These are phyloP conservation scores for Wallacemonas sp. DNA, from an alignment of 208 protist genomes.

Conservation along the genomic window DNA sequence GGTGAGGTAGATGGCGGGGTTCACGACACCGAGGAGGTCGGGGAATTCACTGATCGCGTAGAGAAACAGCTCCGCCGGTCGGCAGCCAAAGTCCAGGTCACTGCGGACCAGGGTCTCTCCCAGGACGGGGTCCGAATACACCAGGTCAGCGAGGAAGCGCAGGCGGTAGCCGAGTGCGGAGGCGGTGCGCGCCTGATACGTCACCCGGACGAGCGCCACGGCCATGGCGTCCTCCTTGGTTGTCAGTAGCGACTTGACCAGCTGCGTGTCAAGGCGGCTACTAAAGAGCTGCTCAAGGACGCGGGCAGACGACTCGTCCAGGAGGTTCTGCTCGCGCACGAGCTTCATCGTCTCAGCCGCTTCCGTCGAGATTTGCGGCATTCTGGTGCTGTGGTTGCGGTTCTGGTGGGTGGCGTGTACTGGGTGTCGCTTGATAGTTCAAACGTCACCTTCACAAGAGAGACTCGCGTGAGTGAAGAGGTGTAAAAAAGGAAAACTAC, in stretches of 20 bases:
- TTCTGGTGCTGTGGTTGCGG: constrained; percentile 24
- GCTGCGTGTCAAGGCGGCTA: constrained; percentile 52
- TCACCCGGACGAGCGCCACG: constrained; percentile 58
- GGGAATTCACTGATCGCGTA: constrained; percentile 40
- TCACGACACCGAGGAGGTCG: constrained; percentile 46
- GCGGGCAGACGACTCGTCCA: constrained; percentile 58
- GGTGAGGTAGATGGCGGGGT: constrained; percentile 79
- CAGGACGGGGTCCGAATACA: constrained; percentile 38
- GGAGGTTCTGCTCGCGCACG: constrained; percentile 62
- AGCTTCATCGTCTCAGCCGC: constrained; percentile 64
- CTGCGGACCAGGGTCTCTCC: constrained; percentile 51
- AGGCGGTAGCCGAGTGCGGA: constrained; percentile 67
- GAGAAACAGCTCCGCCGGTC: constrained; percentile 58
- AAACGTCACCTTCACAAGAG: no score
- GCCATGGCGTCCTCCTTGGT: constrained; percentile 57
- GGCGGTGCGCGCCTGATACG: constrained; percentile 37
- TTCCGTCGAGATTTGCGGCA: constrained; percentile 68
- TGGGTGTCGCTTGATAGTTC: no score
- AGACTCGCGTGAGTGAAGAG: not conserved
- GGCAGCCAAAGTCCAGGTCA: constrained; percentile 47
- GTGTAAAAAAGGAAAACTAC: constrained; percentile 19
- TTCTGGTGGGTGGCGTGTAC: no score
- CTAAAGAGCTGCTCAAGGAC: constrained; percentile 81
- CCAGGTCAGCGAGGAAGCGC: constrained; percentile 81
- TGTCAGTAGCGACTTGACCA: constrained; percentile 56